Evolutionary conservation across 2,329 filamentous ascomycete species (phyloP), one percentile per base, ranked within the genome.

Genomic region (Apiospora saccharicola): DNA sequence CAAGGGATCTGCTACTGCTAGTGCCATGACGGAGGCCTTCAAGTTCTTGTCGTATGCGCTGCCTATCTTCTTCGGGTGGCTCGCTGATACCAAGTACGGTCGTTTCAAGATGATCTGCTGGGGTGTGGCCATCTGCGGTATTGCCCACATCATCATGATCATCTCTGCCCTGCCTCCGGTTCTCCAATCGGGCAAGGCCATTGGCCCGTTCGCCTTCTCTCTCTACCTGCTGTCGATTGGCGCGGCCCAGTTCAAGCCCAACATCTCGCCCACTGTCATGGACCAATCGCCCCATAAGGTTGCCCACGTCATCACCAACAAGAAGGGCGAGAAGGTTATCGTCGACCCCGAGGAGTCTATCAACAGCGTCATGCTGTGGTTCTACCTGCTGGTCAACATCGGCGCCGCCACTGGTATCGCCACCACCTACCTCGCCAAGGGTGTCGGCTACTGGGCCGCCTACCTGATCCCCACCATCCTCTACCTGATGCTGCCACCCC

Each of bases 321-420:
- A 43, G 14, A 70, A 70, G 12, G 92, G 92, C 71, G 88, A 93
- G 82, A 90, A 90, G 30, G 90, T 93, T 75, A 92, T 94, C 74
- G 87, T 93, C 67, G 92, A 94, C 76, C 92, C 91, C 0, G 88
- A 90, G 70, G 86, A 91, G 71, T 94, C 92, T 67, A 87, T 92
- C 74, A 89, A 89, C 12, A 89, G 92, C 64, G 89, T 93, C 80
- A 93, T 91, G 83, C 86, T 92, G 75, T 92, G 90, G 82, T 87
- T 86, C 76, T 87, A 87, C 81, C 77, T 84, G 10, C 81, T 81
- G 24, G 44, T 89, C 75, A 90, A 90, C 72, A 76, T 68, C 16
- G 67, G 67, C 37, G 67, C 67, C 3, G 41, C 41, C 67, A 68
- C 89, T 76, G 84, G 84, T 67, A 85, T 88, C 30, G 85, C 85